phyloP scores from a whole-genome alignment of 805 yeast species.

The Wickerhamomyces silvicola region DNA sequence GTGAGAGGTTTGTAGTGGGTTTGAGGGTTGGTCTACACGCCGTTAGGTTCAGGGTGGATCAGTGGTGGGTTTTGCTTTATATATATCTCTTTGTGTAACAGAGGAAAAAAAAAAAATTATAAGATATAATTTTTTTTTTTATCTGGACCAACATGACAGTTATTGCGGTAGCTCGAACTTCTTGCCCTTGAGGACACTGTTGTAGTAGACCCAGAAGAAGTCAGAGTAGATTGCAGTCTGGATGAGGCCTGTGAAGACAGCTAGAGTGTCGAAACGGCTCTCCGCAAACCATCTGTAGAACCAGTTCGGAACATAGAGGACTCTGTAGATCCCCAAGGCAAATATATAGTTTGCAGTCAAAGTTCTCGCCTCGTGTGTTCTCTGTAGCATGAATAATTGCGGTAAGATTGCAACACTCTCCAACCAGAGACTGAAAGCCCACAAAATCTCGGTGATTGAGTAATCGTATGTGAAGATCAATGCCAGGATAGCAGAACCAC shows the following conservation, averaged over 20 bases:
- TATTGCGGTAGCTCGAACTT: constrained; percentile 61
- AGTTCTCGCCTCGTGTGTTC: constrained; percentile 81
- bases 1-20: no score
- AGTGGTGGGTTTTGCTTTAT: no score
- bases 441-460: constrained; percentile 54
- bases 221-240: constrained; percentile 91
- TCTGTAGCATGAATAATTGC: constrained; percentile 84
- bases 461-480: constrained; percentile 64
- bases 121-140: neutral
- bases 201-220: constrained; percentile 89
- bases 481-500: constrained; percentile 51
- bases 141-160: neutral
- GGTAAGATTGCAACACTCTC: constrained; percentile 91
- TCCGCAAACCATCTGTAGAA: constrained; percentile 71
- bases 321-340: constrained; percentile 86
- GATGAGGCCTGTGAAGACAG: constrained; percentile 72
- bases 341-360: constrained; percentile 90
- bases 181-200: constrained; percentile 70
- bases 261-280: constrained; percentile 57
- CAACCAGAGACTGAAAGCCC: constrained; percentile 92
- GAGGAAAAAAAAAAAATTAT: neutral
- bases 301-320: constrained; percentile 93
- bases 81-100: no score
- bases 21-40: no score
- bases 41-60: no score